Conservation (phyloP, 345 rosid species). For the Crucihimalaya himalaica region DNA sequence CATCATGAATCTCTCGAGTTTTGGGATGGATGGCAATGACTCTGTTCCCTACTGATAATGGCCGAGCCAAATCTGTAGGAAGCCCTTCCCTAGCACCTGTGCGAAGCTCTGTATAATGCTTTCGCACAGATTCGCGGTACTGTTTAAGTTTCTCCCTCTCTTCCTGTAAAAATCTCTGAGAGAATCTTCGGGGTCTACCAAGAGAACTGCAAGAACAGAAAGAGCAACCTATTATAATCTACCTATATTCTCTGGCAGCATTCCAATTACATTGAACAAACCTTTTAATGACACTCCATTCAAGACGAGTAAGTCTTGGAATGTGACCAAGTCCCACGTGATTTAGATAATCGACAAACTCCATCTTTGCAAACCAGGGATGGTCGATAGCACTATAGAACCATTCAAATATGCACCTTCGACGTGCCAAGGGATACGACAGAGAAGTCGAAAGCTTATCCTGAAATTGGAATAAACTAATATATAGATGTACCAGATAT, state of each 20-base stretch:
- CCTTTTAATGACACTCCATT: slow-evolving; percentile 99
- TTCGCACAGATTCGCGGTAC: slow-evolving; percentile 89
- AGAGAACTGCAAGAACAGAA: slow-evolving; percentile 71
- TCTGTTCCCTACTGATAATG: slow-evolving; percentile 84
- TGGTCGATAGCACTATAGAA: slow-evolving; percentile 94
- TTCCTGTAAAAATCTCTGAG: slow-evolving; percentile 74
- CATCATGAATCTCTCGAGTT: slow-evolving; percentile 85
- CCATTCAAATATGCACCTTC: slow-evolving; percentile 94
- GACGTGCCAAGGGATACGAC: slow-evolving; percentile 63
- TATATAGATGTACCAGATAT: background rate
- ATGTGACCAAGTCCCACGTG: slow-evolving; percentile 96
- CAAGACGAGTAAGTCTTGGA: slow-evolving; percentile 91
- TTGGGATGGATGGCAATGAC: slow-evolving; percentile 86
- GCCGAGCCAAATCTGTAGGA: slow-evolving; percentile 88
- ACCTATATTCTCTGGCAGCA: slow-evolving; percentile 6
- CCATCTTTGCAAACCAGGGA: slow-evolving; percentile 97
- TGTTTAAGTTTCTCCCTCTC: slow-evolving; percentile 86
- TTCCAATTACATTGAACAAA: slow-evolving; percentile 29
- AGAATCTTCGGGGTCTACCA: slow-evolving; percentile 96
- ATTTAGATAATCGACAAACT: slow-evolving; percentile 88
- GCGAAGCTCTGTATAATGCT: slow-evolving; percentile 79
- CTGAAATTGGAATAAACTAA: slow-evolving; percentile 49
- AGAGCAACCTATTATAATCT: slow-evolving; percentile 6
- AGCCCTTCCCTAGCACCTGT: slow-evolving; percentile 84
- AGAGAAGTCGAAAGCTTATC: slow-evolving; percentile 68